These are phyloP conservation scores for Botrytis squamosa DNA, from an alignment of 2,329 filamentous ascomycete species.

Conservation along the genomic window DNA sequence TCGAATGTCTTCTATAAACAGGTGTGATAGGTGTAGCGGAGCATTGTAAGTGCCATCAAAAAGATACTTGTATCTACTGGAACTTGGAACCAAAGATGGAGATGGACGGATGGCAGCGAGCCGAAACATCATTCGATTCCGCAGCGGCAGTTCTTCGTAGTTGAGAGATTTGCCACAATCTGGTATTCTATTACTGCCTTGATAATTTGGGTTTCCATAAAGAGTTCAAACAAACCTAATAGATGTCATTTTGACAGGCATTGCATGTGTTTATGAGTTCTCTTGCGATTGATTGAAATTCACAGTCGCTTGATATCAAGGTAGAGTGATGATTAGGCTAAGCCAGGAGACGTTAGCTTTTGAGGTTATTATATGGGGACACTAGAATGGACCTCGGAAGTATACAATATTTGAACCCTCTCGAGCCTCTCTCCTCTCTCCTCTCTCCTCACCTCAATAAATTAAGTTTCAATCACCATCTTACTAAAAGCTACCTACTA, in stretches of 20 bases:
- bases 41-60: neutral
- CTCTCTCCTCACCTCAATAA: neutral
- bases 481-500: neutral
- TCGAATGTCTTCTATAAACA: neutral
- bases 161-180: neutral
- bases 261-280: neutral
- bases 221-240: neutral
- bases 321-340: neutral
- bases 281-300: neutral
- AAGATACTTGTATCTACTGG: neutral
- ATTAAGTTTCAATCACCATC: neutral
- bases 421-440: neutral
- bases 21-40: neutral
- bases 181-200: neutral
- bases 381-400: neutral
- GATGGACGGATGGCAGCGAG: neutral
- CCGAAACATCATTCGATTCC: neutral
- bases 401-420: neutral
- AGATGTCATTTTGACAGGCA: neutral
- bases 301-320: neutral
- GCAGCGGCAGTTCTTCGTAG: neutral
- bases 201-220: neutral
- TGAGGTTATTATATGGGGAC: neutral
- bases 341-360: neutral
- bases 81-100: neutral